A percentile compares a stretch with the other conserved stretches of the same genome.
Conservation (phyloP, 140 eudicot species). For the Oenanthe javanica region DNA sequence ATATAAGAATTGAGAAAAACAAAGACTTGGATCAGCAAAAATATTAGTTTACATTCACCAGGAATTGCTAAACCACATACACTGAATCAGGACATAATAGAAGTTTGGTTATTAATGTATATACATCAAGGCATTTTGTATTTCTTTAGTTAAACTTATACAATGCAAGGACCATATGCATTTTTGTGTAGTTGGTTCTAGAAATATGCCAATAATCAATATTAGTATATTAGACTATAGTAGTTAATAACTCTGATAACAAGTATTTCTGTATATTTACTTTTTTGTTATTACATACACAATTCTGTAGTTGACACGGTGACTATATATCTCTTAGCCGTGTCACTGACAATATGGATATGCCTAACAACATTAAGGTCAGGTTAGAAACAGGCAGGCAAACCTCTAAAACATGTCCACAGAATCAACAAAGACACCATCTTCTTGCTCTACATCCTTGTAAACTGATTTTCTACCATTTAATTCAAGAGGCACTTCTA, state of each 20-base stretch:
- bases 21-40: not conserved
- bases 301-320: not conserved
- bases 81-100: not conserved
- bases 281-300: not conserved
- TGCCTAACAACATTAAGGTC: not conserved
- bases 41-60: not conserved
- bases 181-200: not conserved
- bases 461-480: conserved; percentile 50
- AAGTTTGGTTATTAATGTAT: not conserved
- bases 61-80: not conserved
- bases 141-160: too few species aligned
- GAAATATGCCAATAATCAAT: not conserved
- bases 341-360: not conserved
- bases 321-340: not conserved
- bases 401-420: conserved; percentile 71
- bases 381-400: not conserved
- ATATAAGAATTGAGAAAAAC: not conserved
- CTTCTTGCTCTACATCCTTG: conserved; percentile 66
- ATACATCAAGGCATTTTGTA: not conserved
- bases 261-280: not conserved
- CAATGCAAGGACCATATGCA: not conserved
- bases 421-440: conserved; percentile 53
- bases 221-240: not conserved
- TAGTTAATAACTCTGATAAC: not conserved
- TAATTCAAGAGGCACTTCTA: conserved; percentile 76